Evolutionary conservation across 176 grass and related monocot species (phyloP).

Genomic region (Musa itinerans): DNA sequence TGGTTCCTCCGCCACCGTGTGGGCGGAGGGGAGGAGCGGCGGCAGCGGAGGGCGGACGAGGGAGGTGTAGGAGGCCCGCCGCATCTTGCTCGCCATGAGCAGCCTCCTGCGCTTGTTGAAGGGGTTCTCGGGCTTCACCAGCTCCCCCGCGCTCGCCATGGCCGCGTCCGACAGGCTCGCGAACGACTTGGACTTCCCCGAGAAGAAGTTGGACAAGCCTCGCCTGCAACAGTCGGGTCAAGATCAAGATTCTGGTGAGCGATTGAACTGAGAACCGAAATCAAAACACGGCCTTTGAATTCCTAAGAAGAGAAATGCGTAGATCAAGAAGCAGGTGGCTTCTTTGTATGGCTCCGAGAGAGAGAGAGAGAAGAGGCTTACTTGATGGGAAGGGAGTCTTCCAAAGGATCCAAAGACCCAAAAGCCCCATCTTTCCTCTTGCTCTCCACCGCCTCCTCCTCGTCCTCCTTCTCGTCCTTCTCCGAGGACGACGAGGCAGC

Average conservation of each 20-base stretch:
- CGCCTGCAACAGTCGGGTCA: conserved; percentile 33
- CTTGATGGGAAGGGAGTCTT: conserved; percentile 68
- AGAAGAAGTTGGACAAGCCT: conserved; percentile 89
- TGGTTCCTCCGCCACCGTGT: neutral
- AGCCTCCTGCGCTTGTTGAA: conserved; percentile 90
- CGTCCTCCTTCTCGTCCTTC: conserved; percentile 21
- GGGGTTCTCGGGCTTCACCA: conserved; percentile 86
- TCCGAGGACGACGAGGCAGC: conserved; percentile 29
- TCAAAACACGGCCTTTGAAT: too few relatives aligned
- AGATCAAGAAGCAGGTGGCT: too few relatives aligned
- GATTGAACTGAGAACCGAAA: too few relatives aligned
- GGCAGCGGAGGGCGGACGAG: conserved; percentile 49
- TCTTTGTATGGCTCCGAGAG: too few relatives aligned
- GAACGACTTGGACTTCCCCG: conserved; percentile 94
- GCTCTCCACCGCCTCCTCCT: conserved; percentile 30
- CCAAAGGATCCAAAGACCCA: conserved; percentile 43
- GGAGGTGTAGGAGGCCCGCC: conserved; percentile 39
- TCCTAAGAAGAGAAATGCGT: too few relatives aligned
- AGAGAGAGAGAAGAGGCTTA: conserved; percentile 4
- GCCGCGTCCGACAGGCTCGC: conserved; percentile 58
- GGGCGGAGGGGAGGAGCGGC: conserved; percentile 30
- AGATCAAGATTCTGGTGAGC: too few relatives aligned
- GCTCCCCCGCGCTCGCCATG: conserved; percentile 32
- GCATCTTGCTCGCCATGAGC: conserved; percentile 39
- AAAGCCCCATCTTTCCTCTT: conserved; percentile 15